phyloP scores from a whole-genome alignment of 148 eudicot genomes.

The Polygonum maritimum region DNA sequence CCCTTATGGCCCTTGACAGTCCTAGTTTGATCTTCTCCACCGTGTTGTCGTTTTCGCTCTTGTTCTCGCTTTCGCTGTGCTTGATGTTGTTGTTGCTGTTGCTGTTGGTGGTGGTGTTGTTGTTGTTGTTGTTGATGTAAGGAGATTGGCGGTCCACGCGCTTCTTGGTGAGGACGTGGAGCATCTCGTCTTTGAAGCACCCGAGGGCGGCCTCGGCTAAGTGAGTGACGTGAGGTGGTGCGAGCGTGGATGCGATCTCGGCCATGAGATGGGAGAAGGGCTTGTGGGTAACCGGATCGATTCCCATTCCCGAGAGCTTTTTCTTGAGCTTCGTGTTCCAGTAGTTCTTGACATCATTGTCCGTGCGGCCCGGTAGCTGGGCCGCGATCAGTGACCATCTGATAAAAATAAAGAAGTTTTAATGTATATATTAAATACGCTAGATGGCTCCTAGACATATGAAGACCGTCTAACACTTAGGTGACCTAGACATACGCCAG shows the following conservation, averaged over 20 bases:
- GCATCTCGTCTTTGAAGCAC: constrained; percentile 95
- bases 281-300: constrained; percentile 96
- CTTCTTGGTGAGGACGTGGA: constrained; percentile 80
- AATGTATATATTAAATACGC: too few species aligned
- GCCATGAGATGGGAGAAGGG: constrained; percentile 93
- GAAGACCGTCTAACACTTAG: too few species aligned
- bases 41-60: constrained; percentile 43
- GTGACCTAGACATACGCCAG: too few species aligned
- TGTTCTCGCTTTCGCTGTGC: constrained; percentile 14
- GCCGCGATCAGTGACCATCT: constrained; percentile 94
- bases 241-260: constrained; percentile 72
- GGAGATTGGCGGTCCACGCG: constrained; percentile 49
- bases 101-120: neutral
- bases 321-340: constrained; percentile 97
- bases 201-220: constrained; percentile 93
- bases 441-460: too few species aligned
- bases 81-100: constrained; percentile 22
- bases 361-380: constrained; percentile 92
- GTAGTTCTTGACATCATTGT: constrained; percentile 92
- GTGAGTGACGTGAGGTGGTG: constrained; percentile 86
- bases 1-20: constrained; percentile 70
- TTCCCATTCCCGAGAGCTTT: constrained; percentile 96
- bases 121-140: neutral
- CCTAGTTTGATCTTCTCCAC: constrained; percentile 67
- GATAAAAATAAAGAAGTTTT: neutral